phyloP scores from a whole-genome alignment of 2,329 filamentous ascomycete species.

The Setomelanomma holmii region DNA sequence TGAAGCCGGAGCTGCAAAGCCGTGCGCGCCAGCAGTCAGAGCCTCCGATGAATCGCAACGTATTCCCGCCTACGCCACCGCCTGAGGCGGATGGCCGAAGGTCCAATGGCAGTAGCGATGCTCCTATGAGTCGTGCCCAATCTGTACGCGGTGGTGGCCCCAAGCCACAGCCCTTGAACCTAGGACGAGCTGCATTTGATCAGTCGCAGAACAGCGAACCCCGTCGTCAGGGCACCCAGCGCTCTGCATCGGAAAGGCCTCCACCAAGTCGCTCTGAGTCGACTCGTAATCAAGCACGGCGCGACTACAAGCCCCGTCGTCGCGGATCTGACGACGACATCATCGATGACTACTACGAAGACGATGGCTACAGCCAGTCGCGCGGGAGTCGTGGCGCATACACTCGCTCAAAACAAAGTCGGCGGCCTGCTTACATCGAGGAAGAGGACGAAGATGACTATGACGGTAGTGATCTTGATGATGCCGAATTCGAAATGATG shows the following conservation, averaged over 20 bases:
- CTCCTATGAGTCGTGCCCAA: constrained; percentile 55
- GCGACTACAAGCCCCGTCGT: constrained; percentile 37
- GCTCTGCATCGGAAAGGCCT: constrained; percentile 55
- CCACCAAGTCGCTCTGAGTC: constrained; percentile 47
- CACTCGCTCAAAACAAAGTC: constrained; percentile 36
- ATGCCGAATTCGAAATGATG: constrained; percentile 82
- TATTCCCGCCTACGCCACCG: constrained; percentile 98
- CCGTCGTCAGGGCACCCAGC: constrained; percentile 48
- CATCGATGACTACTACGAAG: constrained; percentile 66
- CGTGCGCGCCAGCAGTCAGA: constrained; percentile 82
- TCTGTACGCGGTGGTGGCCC: constrained; percentile 58
- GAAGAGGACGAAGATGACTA: constrained; percentile 80
- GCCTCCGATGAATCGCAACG: constrained; percentile 76
- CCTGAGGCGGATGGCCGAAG: constrained; percentile 78
- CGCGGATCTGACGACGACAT: constrained; percentile 56
- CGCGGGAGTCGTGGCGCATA: constrained; percentile 37
- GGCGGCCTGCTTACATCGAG: constrained; percentile 72
- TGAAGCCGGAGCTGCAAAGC: constrained; percentile 82
- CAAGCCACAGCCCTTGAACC: constrained; percentile 57
- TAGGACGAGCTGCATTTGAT: constrained; percentile 58
- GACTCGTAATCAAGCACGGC: constrained; percentile 32
- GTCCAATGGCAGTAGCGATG: constrained; percentile 34
- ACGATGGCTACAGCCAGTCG: constrained; percentile 64
- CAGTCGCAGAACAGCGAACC: constrained; percentile 39
- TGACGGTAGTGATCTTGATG: constrained; percentile 75